Conservation (phyloP, 2,329 filamentous ascomycete species). For the Pyricularia sp. region DNA sequence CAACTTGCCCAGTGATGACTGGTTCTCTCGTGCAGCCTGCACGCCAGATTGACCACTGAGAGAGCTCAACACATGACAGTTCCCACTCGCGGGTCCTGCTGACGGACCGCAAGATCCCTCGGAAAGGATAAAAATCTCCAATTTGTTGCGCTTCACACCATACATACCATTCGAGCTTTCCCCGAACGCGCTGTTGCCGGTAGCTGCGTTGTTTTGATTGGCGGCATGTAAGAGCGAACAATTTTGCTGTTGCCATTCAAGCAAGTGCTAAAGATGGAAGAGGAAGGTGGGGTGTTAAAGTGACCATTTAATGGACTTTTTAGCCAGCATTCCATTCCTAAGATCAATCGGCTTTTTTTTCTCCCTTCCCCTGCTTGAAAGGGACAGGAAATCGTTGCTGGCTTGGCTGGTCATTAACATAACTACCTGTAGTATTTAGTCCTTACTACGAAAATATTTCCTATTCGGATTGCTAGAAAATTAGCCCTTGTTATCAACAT, state of each 20-base stretch:
- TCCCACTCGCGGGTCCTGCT: not conserved
- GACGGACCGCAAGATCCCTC: not conserved
- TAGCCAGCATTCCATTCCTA: not conserved
- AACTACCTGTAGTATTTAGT: not conserved
- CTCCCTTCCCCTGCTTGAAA: no score
- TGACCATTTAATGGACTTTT: not conserved
- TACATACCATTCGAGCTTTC: not conserved
- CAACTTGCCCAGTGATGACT: not conserved
- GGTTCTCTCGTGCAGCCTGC: not conserved
- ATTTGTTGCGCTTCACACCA: not conserved
- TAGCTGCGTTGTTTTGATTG: not conserved
- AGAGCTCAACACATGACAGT: not conserved
- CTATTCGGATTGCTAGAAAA: not conserved
- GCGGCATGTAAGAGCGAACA: not conserved
- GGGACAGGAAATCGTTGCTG: not conserved
- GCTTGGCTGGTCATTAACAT: not conserved
- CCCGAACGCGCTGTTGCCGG: not conserved
- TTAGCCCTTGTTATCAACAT: no score
- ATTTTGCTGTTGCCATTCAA: not conserved
- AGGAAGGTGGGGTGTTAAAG: not conserved
- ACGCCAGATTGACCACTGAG: not conserved
- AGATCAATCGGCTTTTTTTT: not conserved
- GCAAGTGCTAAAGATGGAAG: not conserved
- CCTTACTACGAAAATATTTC: not conserved
- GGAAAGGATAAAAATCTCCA: not conserved